These are phyloP conservation scores for Fusarium tricinctum DNA, from an alignment of 2,329 filamentous ascomycete genomes.

Conservation along the genomic window DNA sequence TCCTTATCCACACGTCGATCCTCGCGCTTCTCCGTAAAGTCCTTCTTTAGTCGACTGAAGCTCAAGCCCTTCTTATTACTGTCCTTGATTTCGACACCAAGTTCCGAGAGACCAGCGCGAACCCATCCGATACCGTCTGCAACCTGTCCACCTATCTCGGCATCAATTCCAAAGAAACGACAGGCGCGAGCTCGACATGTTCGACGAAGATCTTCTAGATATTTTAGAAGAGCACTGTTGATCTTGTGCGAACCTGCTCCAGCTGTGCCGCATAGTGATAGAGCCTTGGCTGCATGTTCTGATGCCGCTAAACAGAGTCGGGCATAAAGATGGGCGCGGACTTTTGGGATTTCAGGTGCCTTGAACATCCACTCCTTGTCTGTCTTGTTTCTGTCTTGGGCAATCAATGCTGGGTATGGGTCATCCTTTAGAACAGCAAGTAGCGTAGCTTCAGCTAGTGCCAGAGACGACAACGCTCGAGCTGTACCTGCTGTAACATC, in stretches of 20 bases:
- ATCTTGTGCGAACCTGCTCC: conserved; percentile 64
- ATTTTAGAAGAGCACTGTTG: conserved; percentile 76
- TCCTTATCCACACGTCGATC: conserved; percentile 84
- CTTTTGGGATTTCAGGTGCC: conserved; percentile 87
- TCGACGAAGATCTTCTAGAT: conserved; percentile 80
- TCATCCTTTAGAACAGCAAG: conserved; percentile 95
- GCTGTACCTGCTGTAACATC: conserved; percentile 68
- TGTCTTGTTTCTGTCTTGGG: conserved; percentile 83
- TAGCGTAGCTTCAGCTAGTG: conserved; percentile 89
- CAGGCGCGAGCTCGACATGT: conserved; percentile 88
- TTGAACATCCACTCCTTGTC: conserved; percentile 98
- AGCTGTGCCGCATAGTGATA: conserved; percentile 62
- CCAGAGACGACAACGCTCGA: conserved; percentile 73
- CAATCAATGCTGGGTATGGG: conserved; percentile 86
- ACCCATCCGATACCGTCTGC: conserved; percentile 92
- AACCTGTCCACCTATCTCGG: conserved; percentile 83
- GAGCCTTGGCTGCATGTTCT: conserved; percentile 85
- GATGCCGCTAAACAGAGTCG: conserved; percentile 88
- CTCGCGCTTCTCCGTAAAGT: conserved; percentile 81
- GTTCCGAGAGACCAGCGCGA: conserved; percentile 78
- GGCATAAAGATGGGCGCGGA: conserved; percentile 89
- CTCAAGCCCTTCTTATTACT: conserved; percentile 67
- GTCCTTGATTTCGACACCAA: conserved; percentile 72
- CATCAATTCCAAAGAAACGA: conserved; percentile 90
- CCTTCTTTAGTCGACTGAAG: conserved; percentile 77